A percentile compares a stretch with the other conserved stretches of the same genome.
Evolutionary conservation across 495 filamentous ascomycete genomes (phyloP).

Genomic region (Annulohypoxylon moriforme): DNA sequence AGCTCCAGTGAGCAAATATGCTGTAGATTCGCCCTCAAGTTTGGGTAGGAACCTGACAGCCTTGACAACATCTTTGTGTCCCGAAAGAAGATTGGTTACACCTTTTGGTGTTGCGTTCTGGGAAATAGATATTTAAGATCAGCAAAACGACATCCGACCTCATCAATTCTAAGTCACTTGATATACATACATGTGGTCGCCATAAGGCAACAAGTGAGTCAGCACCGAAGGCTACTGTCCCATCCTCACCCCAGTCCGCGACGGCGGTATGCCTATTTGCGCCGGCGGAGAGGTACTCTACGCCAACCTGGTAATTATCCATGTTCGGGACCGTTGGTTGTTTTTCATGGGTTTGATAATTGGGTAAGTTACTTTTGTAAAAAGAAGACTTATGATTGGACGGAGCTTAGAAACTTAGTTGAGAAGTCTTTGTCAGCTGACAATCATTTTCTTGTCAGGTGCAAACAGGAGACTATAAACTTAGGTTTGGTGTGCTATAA

Average conservation of each 20-base stretch:
- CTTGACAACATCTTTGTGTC: slow-evolving; percentile 85
- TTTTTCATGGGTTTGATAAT: slow-evolving; percentile 3
- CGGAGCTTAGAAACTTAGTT: slow-evolving; percentile 18
- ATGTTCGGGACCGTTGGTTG: slow-evolving; percentile 17
- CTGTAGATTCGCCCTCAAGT: slow-evolving; percentile 56
- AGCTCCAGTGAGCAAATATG: slow-evolving; percentile 79
- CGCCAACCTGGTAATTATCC: slow-evolving; percentile 31
- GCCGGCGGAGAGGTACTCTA: slow-evolving; percentile 81
- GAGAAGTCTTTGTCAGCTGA: slow-evolving; percentile 36
- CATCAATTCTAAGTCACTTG: slow-evolving; percentile 1
- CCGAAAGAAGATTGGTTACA: slow-evolving; percentile 75
- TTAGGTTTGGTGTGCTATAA: no score
- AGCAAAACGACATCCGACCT: slow-evolving; percentile 8
- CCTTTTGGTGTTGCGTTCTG: slow-evolving; percentile 67
- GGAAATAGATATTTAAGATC: slow-evolving; percentile 24
- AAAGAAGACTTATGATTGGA: slow-evolving; percentile 35
- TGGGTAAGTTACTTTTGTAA: slow-evolving; percentile 16
- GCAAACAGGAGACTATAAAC: background rate
- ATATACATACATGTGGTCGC: slow-evolving; percentile 77
- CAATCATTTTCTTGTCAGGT: slow-evolving; percentile 6
- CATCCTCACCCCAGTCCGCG: slow-evolving; percentile 85
- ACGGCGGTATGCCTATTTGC: slow-evolving; percentile 90
- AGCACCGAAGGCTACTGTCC: slow-evolving; percentile 87
- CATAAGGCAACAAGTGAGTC: slow-evolving; percentile 90
- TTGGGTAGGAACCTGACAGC: slow-evolving; percentile 81